These are phyloP conservation scores for Simmondsia chinensis DNA, from an alignment of 148 eudicot species.

Conservation along the genomic window DNA sequence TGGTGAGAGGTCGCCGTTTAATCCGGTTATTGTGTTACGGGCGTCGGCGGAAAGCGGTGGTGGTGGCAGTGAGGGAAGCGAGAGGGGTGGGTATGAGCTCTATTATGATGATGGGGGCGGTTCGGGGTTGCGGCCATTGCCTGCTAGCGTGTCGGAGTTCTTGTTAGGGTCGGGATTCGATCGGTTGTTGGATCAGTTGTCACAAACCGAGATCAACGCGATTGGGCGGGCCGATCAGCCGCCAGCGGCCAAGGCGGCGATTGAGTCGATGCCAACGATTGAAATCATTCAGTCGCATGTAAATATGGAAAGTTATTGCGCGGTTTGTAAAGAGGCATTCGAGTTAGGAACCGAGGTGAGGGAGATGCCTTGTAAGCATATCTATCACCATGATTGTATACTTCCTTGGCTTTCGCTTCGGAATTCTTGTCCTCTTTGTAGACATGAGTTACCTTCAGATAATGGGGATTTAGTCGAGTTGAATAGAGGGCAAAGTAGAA, in stretches of 20 bases:
- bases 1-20: constrained; percentile 11
- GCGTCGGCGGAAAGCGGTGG: constrained; percentile 1
- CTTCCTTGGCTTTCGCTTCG: constrained; percentile 34
- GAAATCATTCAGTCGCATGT: constrained; percentile 16
- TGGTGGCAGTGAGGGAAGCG: not conserved
- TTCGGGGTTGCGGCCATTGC: constrained; percentile 28
- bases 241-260: constrained; percentile 36
- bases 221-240: constrained; percentile 12
- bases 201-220: constrained; percentile 14
- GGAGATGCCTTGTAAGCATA: constrained; percentile 48
- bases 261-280: constrained; percentile 32
- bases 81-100: constrained; percentile 9
- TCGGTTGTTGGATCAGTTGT: constrained; percentile 29
- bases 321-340: constrained; percentile 41
- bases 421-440: constrained; percentile 52
- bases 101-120: constrained; percentile 30
- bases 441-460: constrained; percentile 30
- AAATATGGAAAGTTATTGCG: constrained; percentile 27
- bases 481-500: not conserved
- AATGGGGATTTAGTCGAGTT: too few relatives aligned
- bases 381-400: constrained; percentile 45
- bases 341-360: constrained; percentile 20
- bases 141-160: constrained; percentile 25
- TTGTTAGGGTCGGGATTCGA: constrained; percentile 36
- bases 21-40: constrained; percentile 35